Conservation (phyloP, 1,284 basidiomycete genomes). For the Naganishia liquefaciens region DNA sequence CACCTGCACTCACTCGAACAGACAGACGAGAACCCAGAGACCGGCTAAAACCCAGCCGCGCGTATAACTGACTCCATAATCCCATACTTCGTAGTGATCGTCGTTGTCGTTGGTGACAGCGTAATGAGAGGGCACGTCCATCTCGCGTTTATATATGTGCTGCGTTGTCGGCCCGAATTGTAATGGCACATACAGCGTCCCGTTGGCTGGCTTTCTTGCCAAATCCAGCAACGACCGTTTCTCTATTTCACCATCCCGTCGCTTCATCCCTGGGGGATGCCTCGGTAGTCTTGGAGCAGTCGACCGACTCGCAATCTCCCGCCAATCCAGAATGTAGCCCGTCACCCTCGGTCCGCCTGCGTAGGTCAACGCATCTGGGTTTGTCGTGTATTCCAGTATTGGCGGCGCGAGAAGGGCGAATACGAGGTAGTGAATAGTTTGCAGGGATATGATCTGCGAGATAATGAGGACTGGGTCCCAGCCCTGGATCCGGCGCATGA, state of each 20-base stretch:
- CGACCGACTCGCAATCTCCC: constrained; percentile 81
- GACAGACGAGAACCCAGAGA: constrained; percentile 76
- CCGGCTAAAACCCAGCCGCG: constrained; percentile 84
- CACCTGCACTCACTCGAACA: constrained; percentile 67
- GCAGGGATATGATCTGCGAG: constrained; percentile 80
- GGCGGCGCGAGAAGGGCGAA: constrained; percentile 81
- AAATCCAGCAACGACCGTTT: background rate
- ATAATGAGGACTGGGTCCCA: constrained; percentile 56
- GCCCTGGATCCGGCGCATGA: constrained; percentile 48
- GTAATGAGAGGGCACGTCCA: constrained; percentile 20
- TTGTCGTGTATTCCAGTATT: constrained; percentile 71
- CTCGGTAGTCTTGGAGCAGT: constrained; percentile 32
- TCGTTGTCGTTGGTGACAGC: constrained; percentile 30
- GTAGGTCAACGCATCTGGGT: constrained; percentile 70
- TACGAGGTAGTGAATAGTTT: constrained; percentile 87
- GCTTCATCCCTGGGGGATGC: constrained; percentile 14
- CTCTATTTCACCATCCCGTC: constrained; percentile 15
- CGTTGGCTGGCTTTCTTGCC: constrained; percentile 1
- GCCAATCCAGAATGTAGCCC: constrained; percentile 83
- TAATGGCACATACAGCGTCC: background rate
- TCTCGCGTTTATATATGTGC: constrained; percentile 4
- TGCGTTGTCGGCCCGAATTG: background rate
- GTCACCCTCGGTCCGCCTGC: constrained; percentile 61
- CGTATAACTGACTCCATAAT: constrained; percentile 64
- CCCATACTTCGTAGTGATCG: constrained; percentile 48